phyloP scores from a whole-genome alignment of 306 rosid genomes.

The Canavalia ensiformis region DNA sequence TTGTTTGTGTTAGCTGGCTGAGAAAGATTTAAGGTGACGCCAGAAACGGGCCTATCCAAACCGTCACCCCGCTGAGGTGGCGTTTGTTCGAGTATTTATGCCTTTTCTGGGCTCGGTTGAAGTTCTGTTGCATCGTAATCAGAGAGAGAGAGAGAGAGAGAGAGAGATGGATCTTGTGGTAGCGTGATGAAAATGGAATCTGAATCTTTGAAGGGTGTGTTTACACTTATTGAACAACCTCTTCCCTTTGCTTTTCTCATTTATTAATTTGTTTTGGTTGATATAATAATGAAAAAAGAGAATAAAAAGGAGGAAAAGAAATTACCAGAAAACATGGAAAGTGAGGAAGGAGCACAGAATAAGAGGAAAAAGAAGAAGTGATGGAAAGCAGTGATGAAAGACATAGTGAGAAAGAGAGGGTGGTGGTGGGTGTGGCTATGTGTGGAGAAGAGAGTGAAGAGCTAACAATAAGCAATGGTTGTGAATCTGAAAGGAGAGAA shows the following conservation, averaged over 20 bases:
- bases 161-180: slow-evolving; percentile 1
- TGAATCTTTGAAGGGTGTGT: slow-evolving; percentile 45
- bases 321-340: slow-evolving; percentile 60
- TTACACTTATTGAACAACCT: slow-evolving; percentile 18
- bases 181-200: slow-evolving; percentile 30
- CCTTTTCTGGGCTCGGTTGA: slow-evolving; percentile 17
- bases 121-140: slow-evolving; percentile 40
- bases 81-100: not conserved
- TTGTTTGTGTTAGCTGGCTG: not conserved
- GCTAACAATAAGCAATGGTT: slow-evolving; percentile 11
- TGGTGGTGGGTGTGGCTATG: not conserved
- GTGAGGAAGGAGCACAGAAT: slow-evolving; percentile 46
- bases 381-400: slow-evolving; percentile 26
- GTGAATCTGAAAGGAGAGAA: slow-evolving; percentile 31
- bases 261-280: not conserved
- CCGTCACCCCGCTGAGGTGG: slow-evolving; percentile 39
- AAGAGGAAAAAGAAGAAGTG: slow-evolving; percentile 47
- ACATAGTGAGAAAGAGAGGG: not conserved
- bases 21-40: slow-evolving; percentile 39
- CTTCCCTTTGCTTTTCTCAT: not conserved
- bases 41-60: slow-evolving; percentile 18
- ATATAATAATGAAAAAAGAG: not conserved
- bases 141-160: slow-evolving; percentile 6
- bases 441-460: not conserved
- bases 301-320: not conserved